Evolutionary conservation across 1,284 basidiomycete species (phyloP).

Genomic region (Ustilago shanxiensis): DNA sequence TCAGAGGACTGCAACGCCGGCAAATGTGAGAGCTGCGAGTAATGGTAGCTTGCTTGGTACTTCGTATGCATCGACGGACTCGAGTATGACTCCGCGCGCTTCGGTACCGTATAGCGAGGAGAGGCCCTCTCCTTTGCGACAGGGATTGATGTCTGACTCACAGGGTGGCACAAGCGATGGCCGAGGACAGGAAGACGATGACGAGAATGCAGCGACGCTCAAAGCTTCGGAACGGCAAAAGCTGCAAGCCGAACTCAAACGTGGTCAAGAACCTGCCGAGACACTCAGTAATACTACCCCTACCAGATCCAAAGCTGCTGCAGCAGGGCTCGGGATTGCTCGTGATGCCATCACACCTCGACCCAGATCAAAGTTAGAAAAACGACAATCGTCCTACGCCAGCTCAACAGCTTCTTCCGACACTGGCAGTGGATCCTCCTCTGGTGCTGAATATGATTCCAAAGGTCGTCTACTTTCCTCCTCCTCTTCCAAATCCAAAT

Average conservation of each 20-base stretch:
- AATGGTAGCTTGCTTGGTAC: constrained; percentile 24
- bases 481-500: not conserved
- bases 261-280: constrained; percentile 7
- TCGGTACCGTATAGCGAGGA: constrained; percentile 24
- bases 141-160: not conserved
- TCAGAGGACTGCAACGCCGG: constrained; percentile 57
- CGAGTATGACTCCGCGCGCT: constrained; percentile 48
- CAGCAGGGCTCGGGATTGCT: not conserved
- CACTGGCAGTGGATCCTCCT: constrained; percentile 33
- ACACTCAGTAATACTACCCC: constrained; percentile 22
- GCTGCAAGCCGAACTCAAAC: constrained; percentile 37
- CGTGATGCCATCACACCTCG: constrained; percentile 21
- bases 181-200: constrained; percentile 26
- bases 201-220: constrained; percentile 40
- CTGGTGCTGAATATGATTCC: constrained; percentile 31
- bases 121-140: constrained; percentile 8
- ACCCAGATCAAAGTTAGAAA: constrained; percentile 19
- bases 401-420: constrained; percentile 32
- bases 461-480: constrained; percentile 22
- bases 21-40: constrained; percentile 39
- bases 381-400: constrained; percentile 30
- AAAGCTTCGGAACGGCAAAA: constrained; percentile 53
- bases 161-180: not conserved
- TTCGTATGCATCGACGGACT: constrained; percentile 50
- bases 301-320: constrained; percentile 10